Percentiles rank a stretch among this genome's conserved stretches.
phyloP scores from a whole-genome alignment of 768 basidiomycete species.

The Amylocystis lapponica region DNA sequence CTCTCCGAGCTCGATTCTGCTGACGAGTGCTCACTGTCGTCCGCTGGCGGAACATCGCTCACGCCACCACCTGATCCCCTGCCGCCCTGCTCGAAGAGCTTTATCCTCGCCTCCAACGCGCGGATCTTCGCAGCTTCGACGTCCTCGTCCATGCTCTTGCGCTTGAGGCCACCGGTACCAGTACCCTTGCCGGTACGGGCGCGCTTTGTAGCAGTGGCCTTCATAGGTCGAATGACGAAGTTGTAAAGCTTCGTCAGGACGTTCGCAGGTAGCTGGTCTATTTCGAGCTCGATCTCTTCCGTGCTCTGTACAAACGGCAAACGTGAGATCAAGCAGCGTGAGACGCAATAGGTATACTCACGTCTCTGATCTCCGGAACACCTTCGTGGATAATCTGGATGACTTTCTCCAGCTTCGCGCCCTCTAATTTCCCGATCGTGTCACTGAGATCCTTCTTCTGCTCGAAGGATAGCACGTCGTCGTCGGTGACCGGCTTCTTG shows the following conservation, averaged over 20 bases:
- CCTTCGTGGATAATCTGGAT: slow-evolving; percentile 94
- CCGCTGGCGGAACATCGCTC: slow-evolving; percentile 35
- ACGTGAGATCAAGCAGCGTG: neutral
- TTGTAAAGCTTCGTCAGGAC: slow-evolving; percentile 95
- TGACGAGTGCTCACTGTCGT: slow-evolving; percentile 69
- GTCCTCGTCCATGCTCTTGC: slow-evolving; percentile 96
- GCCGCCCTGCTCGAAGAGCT: slow-evolving; percentile 64
- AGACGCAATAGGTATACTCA: slow-evolving; percentile 46
- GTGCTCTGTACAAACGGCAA: slow-evolving; percentile 56
- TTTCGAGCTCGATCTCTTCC: slow-evolving; percentile 98
- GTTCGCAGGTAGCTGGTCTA: slow-evolving; percentile 79
- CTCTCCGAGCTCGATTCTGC: slow-evolving; percentile 80
- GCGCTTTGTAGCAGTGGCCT: slow-evolving; percentile 41
- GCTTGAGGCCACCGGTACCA: slow-evolving; percentile 84
- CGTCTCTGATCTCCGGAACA: slow-evolving; percentile 89
- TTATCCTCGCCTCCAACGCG: slow-evolving; percentile 82
- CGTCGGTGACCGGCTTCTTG: slow-evolving; percentile 65
- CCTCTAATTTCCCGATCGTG: slow-evolving; percentile 84
- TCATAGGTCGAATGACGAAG: slow-evolving; percentile 80
- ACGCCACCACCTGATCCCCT: slow-evolving; percentile 13
- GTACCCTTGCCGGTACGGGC: slow-evolving; percentile 74
- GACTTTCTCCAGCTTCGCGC: slow-evolving; percentile 77
- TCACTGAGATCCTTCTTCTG: slow-evolving; percentile 99
- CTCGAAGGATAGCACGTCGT: slow-evolving; percentile 84
- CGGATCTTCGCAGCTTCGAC: slow-evolving; percentile 94